phyloP scores from a whole-genome alignment of 2,329 filamentous ascomycete genomes.

The Alternaria alternata region DNA sequence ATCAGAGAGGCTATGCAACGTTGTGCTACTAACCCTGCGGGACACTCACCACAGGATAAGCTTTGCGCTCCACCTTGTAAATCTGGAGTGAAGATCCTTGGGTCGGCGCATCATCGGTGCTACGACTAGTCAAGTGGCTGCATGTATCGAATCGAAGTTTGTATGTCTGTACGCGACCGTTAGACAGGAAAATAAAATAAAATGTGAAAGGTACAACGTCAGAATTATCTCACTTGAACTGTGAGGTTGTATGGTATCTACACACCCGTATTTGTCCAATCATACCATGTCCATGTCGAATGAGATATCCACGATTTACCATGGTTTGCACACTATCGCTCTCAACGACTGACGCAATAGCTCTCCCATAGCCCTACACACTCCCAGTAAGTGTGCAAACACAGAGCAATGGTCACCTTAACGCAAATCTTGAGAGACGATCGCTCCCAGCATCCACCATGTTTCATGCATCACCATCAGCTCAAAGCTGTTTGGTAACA shows the following conservation, averaged over 20 bases:
- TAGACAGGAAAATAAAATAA: neutral
- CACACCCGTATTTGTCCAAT: neutral
- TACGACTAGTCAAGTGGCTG: neutral
- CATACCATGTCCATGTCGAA: neutral
- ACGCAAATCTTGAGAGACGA: too few species aligned
- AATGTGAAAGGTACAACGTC: neutral
- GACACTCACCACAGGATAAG: neutral
- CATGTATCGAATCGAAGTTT: neutral
- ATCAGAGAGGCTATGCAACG: neutral
- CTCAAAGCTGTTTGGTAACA: too few species aligned
- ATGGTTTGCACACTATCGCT: neutral
- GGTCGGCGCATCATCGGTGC: constrained; percentile 1
- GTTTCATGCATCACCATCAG: too few species aligned
- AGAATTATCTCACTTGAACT: neutral
- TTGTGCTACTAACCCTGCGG: neutral
- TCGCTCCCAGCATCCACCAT: too few species aligned
- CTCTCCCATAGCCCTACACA: neutral
- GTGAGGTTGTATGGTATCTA: neutral
- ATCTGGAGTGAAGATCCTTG: neutral
- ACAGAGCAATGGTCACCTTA: neutral
- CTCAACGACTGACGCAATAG: neutral
- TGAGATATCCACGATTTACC: neutral
- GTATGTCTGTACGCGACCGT: neutral
- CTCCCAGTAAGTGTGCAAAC: neutral
- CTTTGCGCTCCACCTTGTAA: neutral